Percentiles rank a stretch among this genome's conserved stretches.
Evolutionary conservation across 2,329 filamentous ascomycete species (phyloP).

Genomic region (Colletotrichum aenigma): DNA sequence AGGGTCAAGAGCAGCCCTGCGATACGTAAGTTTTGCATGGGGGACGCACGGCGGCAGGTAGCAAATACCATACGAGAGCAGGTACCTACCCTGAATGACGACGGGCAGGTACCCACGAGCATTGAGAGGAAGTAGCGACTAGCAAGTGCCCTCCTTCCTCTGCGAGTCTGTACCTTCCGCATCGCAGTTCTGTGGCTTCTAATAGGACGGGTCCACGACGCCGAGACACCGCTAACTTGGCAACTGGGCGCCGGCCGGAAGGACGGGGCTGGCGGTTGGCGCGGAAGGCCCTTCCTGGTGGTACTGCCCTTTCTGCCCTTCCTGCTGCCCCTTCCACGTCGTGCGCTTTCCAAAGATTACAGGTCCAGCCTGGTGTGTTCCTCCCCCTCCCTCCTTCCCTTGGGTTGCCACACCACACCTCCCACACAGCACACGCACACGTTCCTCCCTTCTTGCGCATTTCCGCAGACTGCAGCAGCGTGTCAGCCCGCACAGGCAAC

Average conservation of each 20-base stretch:
- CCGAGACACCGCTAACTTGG: slow-evolving; percentile 11
- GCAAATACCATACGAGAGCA: background rate
- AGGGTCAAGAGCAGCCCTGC: background rate
- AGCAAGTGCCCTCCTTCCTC: background rate
- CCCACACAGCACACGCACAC: background rate
- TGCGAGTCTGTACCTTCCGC: background rate
- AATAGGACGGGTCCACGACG: background rate
- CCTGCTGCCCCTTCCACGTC: background rate
- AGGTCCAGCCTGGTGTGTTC: background rate
- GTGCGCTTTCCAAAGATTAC: background rate
- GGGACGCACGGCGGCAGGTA: background rate
- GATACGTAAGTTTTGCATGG: background rate
- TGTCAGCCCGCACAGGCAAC: background rate
- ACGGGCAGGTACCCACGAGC: background rate
- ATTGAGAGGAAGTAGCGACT: background rate
- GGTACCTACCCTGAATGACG: background rate
- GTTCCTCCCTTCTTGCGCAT: background rate
- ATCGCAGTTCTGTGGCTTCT: background rate
- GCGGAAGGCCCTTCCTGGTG: background rate
- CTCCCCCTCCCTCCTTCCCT: background rate
- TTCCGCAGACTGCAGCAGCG: background rate
- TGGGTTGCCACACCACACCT: background rate
- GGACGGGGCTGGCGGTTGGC: slow-evolving; percentile 1
- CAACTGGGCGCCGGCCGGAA: slow-evolving; percentile 5
- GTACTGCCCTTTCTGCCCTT: background rate